Evolutionary conservation across 805 yeast species (phyloP).

Genomic region (Priceomyces haplophilus): DNA sequence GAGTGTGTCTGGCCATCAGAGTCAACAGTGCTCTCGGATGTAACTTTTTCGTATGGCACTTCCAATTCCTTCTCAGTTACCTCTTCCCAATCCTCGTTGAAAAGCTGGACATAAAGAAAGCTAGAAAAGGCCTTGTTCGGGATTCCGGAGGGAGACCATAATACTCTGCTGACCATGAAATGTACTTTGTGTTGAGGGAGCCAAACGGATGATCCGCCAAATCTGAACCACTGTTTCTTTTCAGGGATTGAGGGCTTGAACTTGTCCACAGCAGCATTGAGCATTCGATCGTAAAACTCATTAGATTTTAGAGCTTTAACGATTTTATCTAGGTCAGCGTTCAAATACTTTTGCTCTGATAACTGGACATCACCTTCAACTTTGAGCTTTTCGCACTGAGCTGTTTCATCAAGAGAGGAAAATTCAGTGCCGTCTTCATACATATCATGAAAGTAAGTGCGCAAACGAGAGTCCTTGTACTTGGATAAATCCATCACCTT

Average conservation of each 20-base stretch:
- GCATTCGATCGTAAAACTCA: conserved; percentile 12
- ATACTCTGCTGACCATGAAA: conserved; percentile 18
- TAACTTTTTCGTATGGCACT: conserved; percentile 13
- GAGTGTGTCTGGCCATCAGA: conserved; percentile 15
- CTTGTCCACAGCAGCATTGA: conserved; percentile 13
- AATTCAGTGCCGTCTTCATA: not conserved
- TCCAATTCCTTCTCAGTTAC: conserved; percentile 14
- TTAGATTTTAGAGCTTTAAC: conserved; percentile 9
- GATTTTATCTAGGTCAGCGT: conserved; percentile 15
- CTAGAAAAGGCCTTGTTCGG: conserved; percentile 15
- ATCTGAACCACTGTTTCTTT: conserved; percentile 17
- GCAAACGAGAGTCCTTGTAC: not conserved
- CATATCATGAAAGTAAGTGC: not conserved
- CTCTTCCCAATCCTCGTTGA: conserved; percentile 20
- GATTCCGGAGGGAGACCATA: conserved; percentile 14
- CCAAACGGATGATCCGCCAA: conserved; percentile 23
- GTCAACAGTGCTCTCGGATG: conserved; percentile 9
- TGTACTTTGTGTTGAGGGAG: conserved; percentile 19
- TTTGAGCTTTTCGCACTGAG: conserved; percentile 13
- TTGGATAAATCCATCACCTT: not conserved
- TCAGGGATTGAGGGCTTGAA: conserved; percentile 20
- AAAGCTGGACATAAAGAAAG: conserved; percentile 20
- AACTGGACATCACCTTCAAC: conserved; percentile 13
- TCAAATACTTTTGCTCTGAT: conserved; percentile 12
- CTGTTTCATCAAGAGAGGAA: not conserved